These are phyloP conservation scores for Corrigiola litoralis DNA, from an alignment of 179 eudicot species.

Conservation along the genomic window DNA sequence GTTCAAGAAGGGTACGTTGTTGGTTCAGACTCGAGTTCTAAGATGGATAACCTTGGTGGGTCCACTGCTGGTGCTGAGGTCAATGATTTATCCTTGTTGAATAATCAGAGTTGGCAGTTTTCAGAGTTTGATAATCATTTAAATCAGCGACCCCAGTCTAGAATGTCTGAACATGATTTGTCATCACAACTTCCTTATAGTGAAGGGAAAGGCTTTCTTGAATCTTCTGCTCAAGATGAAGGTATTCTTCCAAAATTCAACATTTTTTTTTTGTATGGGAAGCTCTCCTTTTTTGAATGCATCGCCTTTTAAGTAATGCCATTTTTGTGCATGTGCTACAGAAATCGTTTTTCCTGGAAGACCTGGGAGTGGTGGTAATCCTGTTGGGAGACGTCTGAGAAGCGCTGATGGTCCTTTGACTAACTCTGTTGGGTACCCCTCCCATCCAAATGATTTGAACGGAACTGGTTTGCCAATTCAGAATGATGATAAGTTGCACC, in stretches of 20 bases:
- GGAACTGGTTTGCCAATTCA: constrained; percentile 36
- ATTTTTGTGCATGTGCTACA: constrained; percentile 23
- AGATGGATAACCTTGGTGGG: constrained; percentile 34
- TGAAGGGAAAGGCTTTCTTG: constrained; percentile 41
- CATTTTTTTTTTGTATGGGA: background rate
- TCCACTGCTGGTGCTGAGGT: constrained; percentile 38
- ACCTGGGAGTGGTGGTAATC: constrained; percentile 59
- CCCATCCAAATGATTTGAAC: constrained; percentile 33
- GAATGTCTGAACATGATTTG: constrained; percentile 34
- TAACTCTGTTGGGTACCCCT: constrained; percentile 29
- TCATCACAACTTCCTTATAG: constrained; percentile 31
- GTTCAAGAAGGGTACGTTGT: constrained; percentile 31
- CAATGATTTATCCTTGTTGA: constrained; percentile 25
- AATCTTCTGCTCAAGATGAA: constrained; percentile 66
- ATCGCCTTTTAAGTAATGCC: no score
- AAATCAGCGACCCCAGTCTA: constrained; percentile 33
- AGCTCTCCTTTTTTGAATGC: background rate
- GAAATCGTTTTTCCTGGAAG: constrained; percentile 87
- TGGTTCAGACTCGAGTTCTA: constrained; percentile 28
- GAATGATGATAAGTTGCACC: constrained; percentile 68
- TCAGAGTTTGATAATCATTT: constrained; percentile 42
- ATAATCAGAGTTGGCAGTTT: constrained; percentile 43
- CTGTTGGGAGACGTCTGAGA: constrained; percentile 36
- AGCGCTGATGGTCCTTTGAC: constrained; percentile 36
- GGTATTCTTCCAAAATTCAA: constrained; percentile 32